Percentiles rank a stretch among this genome's conserved stretches.
Evolutionary conservation across 2,329 filamentous ascomycete species (phyloP).

Genomic region (Ophiosphaerella narmari): DNA sequence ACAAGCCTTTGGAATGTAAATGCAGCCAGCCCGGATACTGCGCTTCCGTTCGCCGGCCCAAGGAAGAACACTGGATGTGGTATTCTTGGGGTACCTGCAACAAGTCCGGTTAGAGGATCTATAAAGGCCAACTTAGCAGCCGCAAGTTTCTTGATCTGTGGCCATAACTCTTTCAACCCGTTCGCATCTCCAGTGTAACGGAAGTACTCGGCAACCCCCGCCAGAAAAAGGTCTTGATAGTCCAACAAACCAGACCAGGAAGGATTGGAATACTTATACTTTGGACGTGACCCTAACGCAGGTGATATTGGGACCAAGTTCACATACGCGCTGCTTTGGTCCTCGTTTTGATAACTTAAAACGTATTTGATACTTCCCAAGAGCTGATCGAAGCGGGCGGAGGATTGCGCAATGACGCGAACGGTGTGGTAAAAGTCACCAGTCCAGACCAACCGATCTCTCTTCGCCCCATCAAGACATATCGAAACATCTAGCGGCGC

Average conservation of each 20-base stretch:
- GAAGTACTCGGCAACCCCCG: slow-evolving; percentile 34
- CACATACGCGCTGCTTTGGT: background rate
- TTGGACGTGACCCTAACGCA: slow-evolving; percentile 5
- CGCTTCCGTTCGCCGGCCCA: slow-evolving; percentile 36
- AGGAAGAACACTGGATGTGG: slow-evolving; percentile 22
- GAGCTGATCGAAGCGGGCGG: slow-evolving; percentile 43
- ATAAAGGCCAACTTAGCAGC: slow-evolving; percentile 27
- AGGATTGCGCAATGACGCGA: slow-evolving; percentile 44
- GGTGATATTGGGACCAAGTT: slow-evolving; percentile 16
- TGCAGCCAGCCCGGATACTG: slow-evolving; percentile 27
- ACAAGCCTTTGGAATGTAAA: slow-evolving; percentile 32
- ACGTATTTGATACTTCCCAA: slow-evolving; percentile 35
- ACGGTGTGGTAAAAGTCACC: slow-evolving; percentile 52
- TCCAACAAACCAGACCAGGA: slow-evolving; percentile 22
- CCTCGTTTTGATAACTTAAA: slow-evolving; percentile 21
- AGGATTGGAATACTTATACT: slow-evolving; percentile 3
- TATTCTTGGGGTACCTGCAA: slow-evolving; percentile 15
- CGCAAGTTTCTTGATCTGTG: slow-evolving; percentile 26
- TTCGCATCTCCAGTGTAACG: slow-evolving; percentile 22
- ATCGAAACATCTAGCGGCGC: slow-evolving; percentile 41
- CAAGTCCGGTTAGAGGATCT: slow-evolving; percentile 31
- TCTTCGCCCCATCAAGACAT: slow-evolving; percentile 51
- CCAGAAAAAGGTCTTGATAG: slow-evolving; percentile 39
- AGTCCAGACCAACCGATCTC: slow-evolving; percentile 50
- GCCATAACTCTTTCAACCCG: slow-evolving; percentile 25